Base-by-base conservation (phyloP, 2,329 filamentous ascomycete genomes). In the Plectosphaerella sp. region DNA sequence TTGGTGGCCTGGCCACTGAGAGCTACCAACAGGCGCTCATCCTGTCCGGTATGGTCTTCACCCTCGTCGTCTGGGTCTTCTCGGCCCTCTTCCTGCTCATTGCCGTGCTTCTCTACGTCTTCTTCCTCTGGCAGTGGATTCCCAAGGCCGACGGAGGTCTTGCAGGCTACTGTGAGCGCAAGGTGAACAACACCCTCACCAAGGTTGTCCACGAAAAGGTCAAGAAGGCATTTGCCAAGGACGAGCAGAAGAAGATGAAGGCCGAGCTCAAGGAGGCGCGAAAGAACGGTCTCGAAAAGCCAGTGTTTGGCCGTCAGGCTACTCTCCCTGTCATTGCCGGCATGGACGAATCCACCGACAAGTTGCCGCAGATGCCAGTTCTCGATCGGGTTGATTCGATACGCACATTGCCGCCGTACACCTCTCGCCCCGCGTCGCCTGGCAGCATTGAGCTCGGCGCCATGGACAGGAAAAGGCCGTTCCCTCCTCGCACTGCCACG, bases 121-220 rank as follows among this genome's bases (percentile, higher is more conserved):
- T 90, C 62, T 99, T 96, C 68, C 79, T 99, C 6, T 96, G 89
- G 82, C 89, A 94, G 69, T 94, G 93, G 71, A 93, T 99, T 55
- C 91, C 92, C 1, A 80, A 81, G 36, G 77, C 83, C 11, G 91
- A 97, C 63, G 90, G 91, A 6, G 86, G 88, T 8, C 77, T 99
- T 28, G 83, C 84, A 5, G 85, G 86, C 24, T 99, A 96, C 72
- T 97, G 94, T 67, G 87, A 89, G 56, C 87, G 91, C 45, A 97
- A 97, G 74, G 87, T 96, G 66, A 95, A 96, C 71, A 86, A 83
- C 62, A 80, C 91, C 59, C 78, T 99, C 59, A 88, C 88, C 64
- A 84, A 84, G 59, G 94, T 97, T 58, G 92, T 97, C 4, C 84
- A 85, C 51, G 81, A 77, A 62, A 97, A 94, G 72, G 89, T 96